Conservation (phyloP, 192 early-diverging fungal species). For the Entomortierella parvispora region DNA sequence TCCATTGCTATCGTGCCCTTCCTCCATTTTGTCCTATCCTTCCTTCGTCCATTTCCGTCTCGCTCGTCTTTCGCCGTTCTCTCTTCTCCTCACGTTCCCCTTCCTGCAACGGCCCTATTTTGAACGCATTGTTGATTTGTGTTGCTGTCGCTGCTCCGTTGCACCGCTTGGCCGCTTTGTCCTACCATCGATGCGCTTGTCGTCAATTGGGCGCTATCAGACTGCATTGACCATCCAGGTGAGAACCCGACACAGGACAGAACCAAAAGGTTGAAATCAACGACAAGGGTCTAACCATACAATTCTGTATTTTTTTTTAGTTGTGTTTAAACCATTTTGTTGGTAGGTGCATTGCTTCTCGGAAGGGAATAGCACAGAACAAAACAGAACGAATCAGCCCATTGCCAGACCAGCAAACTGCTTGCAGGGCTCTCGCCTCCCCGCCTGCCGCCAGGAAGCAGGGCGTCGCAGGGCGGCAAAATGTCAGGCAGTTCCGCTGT, state of each 20-base stretch:
- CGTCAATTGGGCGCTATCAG: slow-evolving; percentile 3
- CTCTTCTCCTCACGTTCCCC: not conserved
- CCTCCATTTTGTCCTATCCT: not conserved
- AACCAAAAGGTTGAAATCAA: not conserved
- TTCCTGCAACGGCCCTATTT: not conserved
- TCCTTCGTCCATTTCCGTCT: no score
- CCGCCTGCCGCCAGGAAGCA: no score
- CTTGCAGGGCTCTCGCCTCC: not conserved
- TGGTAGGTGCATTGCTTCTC: slow-evolving; percentile 36
- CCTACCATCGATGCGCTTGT: not conserved
- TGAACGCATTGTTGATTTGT: not conserved
- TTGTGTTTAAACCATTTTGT: slow-evolving; percentile 56
- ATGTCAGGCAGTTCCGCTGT: no score
- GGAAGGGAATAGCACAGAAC: no score
- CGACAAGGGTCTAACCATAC: slow-evolving; percentile 7
- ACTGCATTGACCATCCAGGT: slow-evolving; percentile 53
- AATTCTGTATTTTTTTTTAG: slow-evolving; percentile 14
- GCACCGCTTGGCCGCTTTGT: not conserved
- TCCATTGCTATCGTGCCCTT: no score
- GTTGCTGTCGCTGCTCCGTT: not conserved
- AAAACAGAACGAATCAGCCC: no score
- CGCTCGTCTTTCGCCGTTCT: not conserved
- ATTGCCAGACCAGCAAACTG: not conserved
- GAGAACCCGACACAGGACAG: slow-evolving; percentile 5
- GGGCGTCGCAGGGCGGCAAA: no score